These are phyloP conservation scores for Pinus albicaulis DNA, from an alignment of 75 land plant species.

Conservation along the genomic window DNA sequence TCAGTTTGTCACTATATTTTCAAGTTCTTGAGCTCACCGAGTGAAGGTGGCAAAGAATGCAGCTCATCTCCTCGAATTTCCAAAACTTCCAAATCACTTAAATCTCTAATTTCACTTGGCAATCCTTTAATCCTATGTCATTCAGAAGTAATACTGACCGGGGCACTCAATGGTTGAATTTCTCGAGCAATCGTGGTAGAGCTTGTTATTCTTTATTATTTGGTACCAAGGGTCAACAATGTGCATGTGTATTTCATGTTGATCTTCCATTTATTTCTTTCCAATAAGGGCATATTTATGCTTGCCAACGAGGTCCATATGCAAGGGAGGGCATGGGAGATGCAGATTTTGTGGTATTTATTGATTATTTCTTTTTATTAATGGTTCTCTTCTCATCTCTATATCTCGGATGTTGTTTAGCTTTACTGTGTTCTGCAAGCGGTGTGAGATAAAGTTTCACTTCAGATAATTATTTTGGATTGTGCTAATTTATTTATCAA, in stretches of 20 bases:
- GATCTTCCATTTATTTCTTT: conserved; percentile 7
- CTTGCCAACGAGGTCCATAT: conserved; percentile 2
- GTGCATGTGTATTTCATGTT: conserved; percentile 1
- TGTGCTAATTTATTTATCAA: conserved; percentile 4
- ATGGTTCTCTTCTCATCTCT: conserved; percentile 2
- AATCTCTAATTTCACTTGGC: too few relatives aligned
- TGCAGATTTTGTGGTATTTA: neutral
- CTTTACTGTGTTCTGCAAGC: neutral
- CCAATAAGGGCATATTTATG: conserved; percentile 8
- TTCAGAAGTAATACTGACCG: too few relatives aligned
- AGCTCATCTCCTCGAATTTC: too few relatives aligned
- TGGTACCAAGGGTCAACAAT: conserved; percentile 3
- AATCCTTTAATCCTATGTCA: too few relatives aligned
- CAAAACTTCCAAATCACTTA: too few relatives aligned
- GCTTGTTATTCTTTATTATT: conserved; percentile 6
- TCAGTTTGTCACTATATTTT: too few relatives aligned
- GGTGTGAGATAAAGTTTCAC: conserved; percentile 2
- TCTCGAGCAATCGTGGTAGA: neutral
- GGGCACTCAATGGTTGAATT: neutral
- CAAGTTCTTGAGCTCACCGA: too few relatives aligned
- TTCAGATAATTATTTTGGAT: conserved; percentile 7
- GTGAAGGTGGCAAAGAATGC: too few relatives aligned
- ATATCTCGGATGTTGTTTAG: neutral
- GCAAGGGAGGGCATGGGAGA: neutral
- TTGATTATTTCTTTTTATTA: conserved; percentile 1